Evolutionary conservation across 371 early-diverging fungal species (phyloP).

Genomic region (Phascolomyces articulosus): DNA sequence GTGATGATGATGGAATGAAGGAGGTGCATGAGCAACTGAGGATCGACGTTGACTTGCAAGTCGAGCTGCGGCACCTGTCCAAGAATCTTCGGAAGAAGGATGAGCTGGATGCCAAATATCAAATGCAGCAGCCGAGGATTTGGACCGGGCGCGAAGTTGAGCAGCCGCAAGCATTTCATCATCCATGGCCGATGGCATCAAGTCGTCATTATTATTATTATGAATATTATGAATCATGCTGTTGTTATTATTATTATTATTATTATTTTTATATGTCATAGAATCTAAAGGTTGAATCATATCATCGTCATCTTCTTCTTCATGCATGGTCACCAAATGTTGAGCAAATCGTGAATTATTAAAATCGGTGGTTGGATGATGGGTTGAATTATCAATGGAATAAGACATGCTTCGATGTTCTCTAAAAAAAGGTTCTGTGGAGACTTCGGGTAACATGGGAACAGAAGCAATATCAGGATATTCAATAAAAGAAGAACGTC

Average conservation of each 20-base stretch:
- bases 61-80: constrained; percentile 9
- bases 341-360: constrained; percentile 8
- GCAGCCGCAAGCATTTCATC: constrained; percentile 24
- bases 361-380: not conserved
- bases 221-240: no score
- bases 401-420: constrained; percentile 47
- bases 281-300: not conserved
- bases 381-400: constrained; percentile 28
- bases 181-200: constrained; percentile 17
- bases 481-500: constrained; percentile 15
- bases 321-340: constrained; percentile 35
- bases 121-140: constrained; percentile 43
- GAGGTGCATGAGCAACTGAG: constrained; percentile 11
- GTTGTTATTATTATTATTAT: not conserved
- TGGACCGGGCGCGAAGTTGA: constrained; percentile 31
- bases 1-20: constrained; percentile 1
- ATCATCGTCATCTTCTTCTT: constrained; percentile 33
- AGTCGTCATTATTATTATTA: not conserved
- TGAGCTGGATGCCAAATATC: constrained; percentile 39
- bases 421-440: constrained; percentile 34
- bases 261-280: constrained; percentile 7
- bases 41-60: constrained; percentile 17
- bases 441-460: constrained; percentile 44
- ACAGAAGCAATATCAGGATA: constrained; percentile 40
- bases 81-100: constrained; percentile 17